phyloP scores from a whole-genome alignment of 1,284 basidiomycete species.

The Hemileia vastatrix region DNA sequence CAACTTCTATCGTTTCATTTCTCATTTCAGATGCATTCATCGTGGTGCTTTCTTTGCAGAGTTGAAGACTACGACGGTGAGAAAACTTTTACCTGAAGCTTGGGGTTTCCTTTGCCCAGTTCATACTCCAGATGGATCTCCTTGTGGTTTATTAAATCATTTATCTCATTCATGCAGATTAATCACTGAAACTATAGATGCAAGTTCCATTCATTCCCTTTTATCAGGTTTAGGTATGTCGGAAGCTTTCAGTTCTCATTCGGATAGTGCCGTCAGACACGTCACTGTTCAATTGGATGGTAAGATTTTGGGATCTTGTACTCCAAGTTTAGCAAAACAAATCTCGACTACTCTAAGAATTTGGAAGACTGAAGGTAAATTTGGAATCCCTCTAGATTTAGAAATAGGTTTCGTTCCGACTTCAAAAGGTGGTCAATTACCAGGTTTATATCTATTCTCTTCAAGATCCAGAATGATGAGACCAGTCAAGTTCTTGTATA shows the following conservation, averaged over 20 bases:
- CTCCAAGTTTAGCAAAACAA: constrained; percentile 36
- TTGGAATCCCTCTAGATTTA: constrained; percentile 38
- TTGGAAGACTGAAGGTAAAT: constrained; percentile 40
- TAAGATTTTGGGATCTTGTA: constrained; percentile 37
- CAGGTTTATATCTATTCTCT: constrained; percentile 42
- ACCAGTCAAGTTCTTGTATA: constrained; percentile 38
- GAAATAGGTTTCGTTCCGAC: constrained; percentile 43
- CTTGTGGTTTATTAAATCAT: constrained; percentile 43
- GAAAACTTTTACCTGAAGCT: constrained; percentile 43
- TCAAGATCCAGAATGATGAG: constrained; percentile 41
- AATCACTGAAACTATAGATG: constrained; percentile 35
- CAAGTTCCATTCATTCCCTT: constrained; percentile 32
- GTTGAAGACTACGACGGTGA: constrained; percentile 43
- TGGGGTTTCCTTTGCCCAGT: constrained; percentile 45
- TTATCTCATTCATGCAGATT: constrained; percentile 40
- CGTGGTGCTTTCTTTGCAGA: constrained; percentile 45
- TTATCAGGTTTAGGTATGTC: constrained; percentile 40
- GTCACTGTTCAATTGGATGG: constrained; percentile 43
- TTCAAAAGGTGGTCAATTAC: constrained; percentile 39
- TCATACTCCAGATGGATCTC: constrained; percentile 43
- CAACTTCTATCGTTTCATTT: constrained; percentile 42
- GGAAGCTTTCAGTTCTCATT: constrained; percentile 29
- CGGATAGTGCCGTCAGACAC: constrained; percentile 29
- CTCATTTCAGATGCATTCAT: constrained; percentile 44
- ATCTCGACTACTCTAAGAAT: constrained; percentile 40